Evolutionary conservation across 805 yeast species (phyloP), one percentile per base, ranked within the genome.

Genomic region (Kluyveromyces siamensis): DNA sequence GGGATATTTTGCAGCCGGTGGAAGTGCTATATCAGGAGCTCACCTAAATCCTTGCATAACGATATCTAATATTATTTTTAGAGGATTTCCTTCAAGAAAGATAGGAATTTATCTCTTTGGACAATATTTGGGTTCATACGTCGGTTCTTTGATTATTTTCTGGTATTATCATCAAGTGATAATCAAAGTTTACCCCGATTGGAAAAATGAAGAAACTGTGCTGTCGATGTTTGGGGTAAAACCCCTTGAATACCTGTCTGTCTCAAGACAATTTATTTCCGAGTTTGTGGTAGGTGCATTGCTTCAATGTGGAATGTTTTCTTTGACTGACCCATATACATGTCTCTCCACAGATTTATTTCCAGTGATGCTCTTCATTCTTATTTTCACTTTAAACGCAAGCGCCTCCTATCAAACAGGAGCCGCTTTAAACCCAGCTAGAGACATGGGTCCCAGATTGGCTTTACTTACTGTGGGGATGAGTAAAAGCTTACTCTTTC

Each of bases 11-110:
- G 65, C 70, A 8, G 69, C 79, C 39, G 80, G 80, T 50, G 82
- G 82, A 54, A 59, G 65, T 52, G 68, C 70, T 10, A 66, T 76
- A 47, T 75, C 80, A 37, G 81, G 80, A 57, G 82, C 77, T n/a
- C 82, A 77, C 60, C 58, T 77, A 50, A 77, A 77, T 60, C 80
- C 81, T 3, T 76, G 78, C 49, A 71, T 76, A 36, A 76, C 81
- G 1, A 45, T 77, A 8, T 60, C 72, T 9, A 67, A 72, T 55
- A 76, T 75, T 51, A 57, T 73, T 11, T 77, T 65, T 55, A 70
- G 82, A 61, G 75, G 74, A 8, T 77, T 77, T 56, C 81, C 81
- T 27, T 67, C 74, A 67, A 64, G 63, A 47, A 76, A 76, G 52
- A 69, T 74, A 19, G 74, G 72, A 18, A 48, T 67, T 36, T 77